Conservation (phyloP, 495 filamentous ascomycete species). For the Aspergillus bertholletiae region DNA sequence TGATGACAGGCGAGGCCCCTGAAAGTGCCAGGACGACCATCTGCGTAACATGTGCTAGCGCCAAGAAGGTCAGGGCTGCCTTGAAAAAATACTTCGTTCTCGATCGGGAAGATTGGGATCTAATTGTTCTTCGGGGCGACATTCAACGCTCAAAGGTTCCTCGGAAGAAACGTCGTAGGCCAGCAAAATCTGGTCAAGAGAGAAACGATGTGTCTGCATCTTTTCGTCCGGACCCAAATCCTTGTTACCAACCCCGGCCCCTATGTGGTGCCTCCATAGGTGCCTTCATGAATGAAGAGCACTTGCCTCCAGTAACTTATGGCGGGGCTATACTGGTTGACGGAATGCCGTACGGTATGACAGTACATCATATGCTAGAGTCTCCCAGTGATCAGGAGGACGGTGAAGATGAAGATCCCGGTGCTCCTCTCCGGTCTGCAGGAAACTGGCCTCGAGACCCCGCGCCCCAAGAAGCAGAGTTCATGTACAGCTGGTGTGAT, state of each 20-base stretch:
- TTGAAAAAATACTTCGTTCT: slow-evolving; percentile 69
- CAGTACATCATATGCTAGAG: slow-evolving; percentile 93
- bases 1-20: slow-evolving; percentile 66
- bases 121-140: slow-evolving; percentile 65
- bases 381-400: slow-evolving; percentile 64
- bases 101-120: slow-evolving; percentile 53
- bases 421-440: slow-evolving; percentile 31
- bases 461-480: slow-evolving; percentile 16
- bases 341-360: slow-evolving; percentile 82
- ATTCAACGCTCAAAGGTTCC: slow-evolving; percentile 63
- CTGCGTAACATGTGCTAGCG: slow-evolving; percentile 70
- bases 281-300: slow-evolving; percentile 77
- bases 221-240: slow-evolving; percentile 33
- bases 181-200: slow-evolving; percentile 33
- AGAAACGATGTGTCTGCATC: slow-evolving; percentile 29
- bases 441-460: slow-evolving; percentile 29
- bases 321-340: slow-evolving; percentile 85
- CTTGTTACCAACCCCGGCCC: slow-evolving; percentile 67
- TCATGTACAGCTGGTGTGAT: slow-evolving; percentile 31
- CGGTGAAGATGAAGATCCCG: slow-evolving; percentile 24
- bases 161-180: slow-evolving; percentile 41
- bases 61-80: slow-evolving; percentile 65
- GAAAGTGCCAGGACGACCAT: slow-evolving; percentile 68
- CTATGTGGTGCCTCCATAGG: slow-evolving; percentile 89
- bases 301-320: slow-evolving; percentile 84